These are phyloP conservation scores for Diaporthe ilicicola DNA, from an alignment of 2,329 filamentous ascomycete species.

Conservation along the genomic window DNA sequence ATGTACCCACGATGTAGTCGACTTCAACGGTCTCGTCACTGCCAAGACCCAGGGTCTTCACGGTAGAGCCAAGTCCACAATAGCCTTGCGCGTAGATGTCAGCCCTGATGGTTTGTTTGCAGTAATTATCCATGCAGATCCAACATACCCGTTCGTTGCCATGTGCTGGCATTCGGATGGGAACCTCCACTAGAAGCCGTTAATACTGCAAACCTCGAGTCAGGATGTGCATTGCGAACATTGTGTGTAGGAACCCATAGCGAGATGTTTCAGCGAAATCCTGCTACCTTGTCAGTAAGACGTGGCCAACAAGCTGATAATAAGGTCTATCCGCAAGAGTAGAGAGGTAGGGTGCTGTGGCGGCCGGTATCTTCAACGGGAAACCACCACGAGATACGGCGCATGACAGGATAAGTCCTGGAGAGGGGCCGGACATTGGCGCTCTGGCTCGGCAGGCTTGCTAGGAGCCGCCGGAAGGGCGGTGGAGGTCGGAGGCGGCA, in stretches of 20 bases:
- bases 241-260: conserved; percentile 85
- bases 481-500: neutral
- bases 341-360: neutral
- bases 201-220: conserved; percentile 1
- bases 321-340: neutral
- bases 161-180: conserved; percentile 54
- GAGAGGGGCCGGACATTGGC: neutral
- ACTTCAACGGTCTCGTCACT: conserved; percentile 67
- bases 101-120: conserved; percentile 7
- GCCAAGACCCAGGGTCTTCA: conserved; percentile 69
- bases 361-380: neutral
- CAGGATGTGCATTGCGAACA: conserved; percentile 60
- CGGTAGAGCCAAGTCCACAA: conserved; percentile 74
- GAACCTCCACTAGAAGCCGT: conserved; percentile 58
- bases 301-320: neutral
- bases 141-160: conserved; percentile 51
- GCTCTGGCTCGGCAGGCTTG: neutral
- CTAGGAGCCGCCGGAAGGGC: neutral
- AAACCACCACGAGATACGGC: neutral
- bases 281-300: conserved; percentile 15
- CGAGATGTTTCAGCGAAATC: conserved; percentile 79
- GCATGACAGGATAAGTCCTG: neutral
- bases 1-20: conserved; percentile 72
- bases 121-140: conserved; percentile 35
- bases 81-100: conserved; percentile 62